Base-by-base conservation (phyloP, 2,329 filamentous ascomycete species). In the Calonectria multiphialidica region DNA sequence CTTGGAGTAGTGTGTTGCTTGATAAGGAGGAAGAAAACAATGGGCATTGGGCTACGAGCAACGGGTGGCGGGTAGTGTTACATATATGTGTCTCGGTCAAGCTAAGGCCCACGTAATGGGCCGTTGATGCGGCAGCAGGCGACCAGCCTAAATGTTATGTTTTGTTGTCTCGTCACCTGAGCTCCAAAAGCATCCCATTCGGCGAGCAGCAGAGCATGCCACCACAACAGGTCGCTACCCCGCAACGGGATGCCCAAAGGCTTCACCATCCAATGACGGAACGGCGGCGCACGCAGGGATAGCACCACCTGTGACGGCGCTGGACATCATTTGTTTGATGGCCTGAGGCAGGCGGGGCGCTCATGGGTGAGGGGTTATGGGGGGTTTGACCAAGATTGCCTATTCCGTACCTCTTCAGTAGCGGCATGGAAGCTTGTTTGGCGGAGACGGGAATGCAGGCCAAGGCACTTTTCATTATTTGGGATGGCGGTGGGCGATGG, bases 111-210 rank as follows among this genome's bases (percentile, higher is more conserved):
- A 53, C 71, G 65, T 66, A 62, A 78, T 78, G 74, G 77, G 74
- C 66, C 76, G 77, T 79, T 79, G 77, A 76, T 79, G 62, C 75
- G 77, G 77, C 75, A 79, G 77, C 57, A 62, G 57, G 57, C 57
- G 57, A 62, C 74, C 74, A 72, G 71, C 61, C 73, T 64, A 28
- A 67, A 77, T 79, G 75, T 75, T 69, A 70, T 68, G 63, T 78
- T 74, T 75, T 77, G 75, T 77, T 63, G 67, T 76, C 30, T 72
- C 63, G 69, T 77, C 75, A 77, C 70, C 70, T 72, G 74, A 74
- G 72, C 72, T 77, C 59, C 57, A 64, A 47, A 65, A 70, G 65
- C 66, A 65, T 73, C 71, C 75, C 63, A 71, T 74, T 50, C 65
- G 50, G 57, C 66, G 53, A 68, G 62, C 33, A 62, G 42, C 64